Percentiles rank a stretch among this genome's conserved stretches.
These are phyloP conservation scores for Phytophthora sansomeana DNA, from an alignment of 352 stramenopile genomes.

Conservation along the genomic window DNA sequence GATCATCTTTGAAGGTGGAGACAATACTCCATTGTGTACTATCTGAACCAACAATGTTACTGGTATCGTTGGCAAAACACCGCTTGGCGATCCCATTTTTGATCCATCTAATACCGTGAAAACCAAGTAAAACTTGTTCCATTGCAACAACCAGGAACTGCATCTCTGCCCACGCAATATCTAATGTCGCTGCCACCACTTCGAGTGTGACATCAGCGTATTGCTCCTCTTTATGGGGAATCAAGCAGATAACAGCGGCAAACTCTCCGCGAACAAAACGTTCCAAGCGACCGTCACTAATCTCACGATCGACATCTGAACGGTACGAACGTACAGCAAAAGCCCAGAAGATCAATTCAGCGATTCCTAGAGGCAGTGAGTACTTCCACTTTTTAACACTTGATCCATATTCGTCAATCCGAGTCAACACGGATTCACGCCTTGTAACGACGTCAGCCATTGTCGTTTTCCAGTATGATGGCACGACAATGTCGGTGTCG, in stretches of 20 bases:
- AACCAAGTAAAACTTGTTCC: slow-evolving; percentile 6
- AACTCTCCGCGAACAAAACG: slow-evolving; percentile 11
- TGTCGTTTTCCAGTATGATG: slow-evolving; percentile 24
- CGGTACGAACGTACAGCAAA: slow-evolving; percentile 27
- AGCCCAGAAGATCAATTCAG: slow-evolving; percentile 10
- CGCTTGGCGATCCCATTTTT: too few relatives aligned
- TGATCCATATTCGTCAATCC: not conserved
- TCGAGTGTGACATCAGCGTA: slow-evolving; percentile 23
- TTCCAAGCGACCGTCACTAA: slow-evolving; percentile 1
- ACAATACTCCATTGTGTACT: too few relatives aligned
- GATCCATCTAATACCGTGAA: too few relatives aligned
- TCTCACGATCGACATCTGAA: not conserved
- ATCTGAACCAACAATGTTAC: too few relatives aligned
- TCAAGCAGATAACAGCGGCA: slow-evolving; percentile 14
- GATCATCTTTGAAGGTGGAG: too few relatives aligned
- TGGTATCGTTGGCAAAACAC: too few relatives aligned
- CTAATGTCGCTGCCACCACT: slow-evolving; percentile 9
- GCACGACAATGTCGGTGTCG: slow-evolving; percentile 15
- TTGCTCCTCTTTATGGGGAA: not conserved
- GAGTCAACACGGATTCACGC: not conserved
- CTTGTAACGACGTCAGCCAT: not conserved
- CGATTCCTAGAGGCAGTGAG: slow-evolving; percentile 17
- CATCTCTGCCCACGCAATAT: slow-evolving; percentile 26
- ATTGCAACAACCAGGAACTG: slow-evolving; percentile 17
- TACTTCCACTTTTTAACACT: slow-evolving; percentile 18